phyloP scores from a whole-genome alignment of 2,329 filamentous ascomycete genomes.

The Trichophyton rubrum region DNA sequence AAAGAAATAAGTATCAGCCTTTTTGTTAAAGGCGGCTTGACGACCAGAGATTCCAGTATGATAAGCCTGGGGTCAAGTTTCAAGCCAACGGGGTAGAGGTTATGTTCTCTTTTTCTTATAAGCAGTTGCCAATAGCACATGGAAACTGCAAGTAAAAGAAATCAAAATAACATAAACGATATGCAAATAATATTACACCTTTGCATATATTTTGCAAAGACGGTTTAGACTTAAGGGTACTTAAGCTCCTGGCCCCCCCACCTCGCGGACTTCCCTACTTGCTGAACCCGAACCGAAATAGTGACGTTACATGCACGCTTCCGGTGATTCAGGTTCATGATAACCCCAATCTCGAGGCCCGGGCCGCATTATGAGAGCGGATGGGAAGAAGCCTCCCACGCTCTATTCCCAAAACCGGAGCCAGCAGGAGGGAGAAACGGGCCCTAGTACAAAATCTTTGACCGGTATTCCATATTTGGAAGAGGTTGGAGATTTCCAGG shows the following conservation, averaged over 20 bases:
- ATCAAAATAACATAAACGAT: background rate
- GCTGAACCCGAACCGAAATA: background rate
- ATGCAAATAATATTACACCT: background rate
- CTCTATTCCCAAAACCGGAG: background rate
- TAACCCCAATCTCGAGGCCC: background rate
- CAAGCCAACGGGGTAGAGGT: background rate
- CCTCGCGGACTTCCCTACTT: background rate
- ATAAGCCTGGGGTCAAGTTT: background rate
- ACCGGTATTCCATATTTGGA: background rate
- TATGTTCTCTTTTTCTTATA: background rate
- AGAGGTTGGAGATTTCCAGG: background rate
- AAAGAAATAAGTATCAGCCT: background rate
- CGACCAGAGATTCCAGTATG: background rate
- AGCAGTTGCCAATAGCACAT: background rate
- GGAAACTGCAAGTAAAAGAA: background rate
- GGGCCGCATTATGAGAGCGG: background rate
- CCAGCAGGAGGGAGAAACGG: background rate
- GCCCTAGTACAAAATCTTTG: background rate
- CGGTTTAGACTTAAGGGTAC: background rate
- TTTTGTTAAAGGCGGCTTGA: background rate
- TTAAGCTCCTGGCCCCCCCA: conserved; percentile 1
- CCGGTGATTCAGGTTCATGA: background rate
- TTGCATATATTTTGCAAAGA: conserved; percentile 1
- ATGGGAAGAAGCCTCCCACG: background rate
- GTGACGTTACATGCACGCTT: background rate